Conservation (phyloP, 148 eudicot species). For the Arctostaphylos glauca region DNA sequence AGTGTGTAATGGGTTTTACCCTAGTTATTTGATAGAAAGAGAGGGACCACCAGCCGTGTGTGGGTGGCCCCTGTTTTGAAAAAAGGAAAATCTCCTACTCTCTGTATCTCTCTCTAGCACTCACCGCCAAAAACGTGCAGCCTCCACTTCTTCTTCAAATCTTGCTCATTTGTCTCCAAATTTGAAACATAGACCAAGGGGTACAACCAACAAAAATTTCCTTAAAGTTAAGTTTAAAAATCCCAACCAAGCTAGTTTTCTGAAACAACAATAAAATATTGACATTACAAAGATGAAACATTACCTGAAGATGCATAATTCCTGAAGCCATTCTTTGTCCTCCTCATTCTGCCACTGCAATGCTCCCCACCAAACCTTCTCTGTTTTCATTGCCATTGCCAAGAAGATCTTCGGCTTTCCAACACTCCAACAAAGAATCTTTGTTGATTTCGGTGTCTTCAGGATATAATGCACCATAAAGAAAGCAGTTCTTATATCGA, state of each 20-base stretch:
- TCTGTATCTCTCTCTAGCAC: too few relatives aligned
- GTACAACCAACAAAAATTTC: too few relatives aligned
- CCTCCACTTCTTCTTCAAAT: too few relatives aligned
- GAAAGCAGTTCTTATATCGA: conserved; percentile 12
- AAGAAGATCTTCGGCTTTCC: conserved; percentile 14
- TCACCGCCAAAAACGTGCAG: too few relatives aligned
- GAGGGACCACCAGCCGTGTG: too few relatives aligned
- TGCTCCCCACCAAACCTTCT: not conserved
- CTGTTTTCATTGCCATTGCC: not conserved
- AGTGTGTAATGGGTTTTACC: too few relatives aligned
- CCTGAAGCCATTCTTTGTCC: not conserved
- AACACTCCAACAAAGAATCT: conserved; percentile 12
- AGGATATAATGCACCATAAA: conserved; percentile 20
- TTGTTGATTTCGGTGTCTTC: conserved; percentile 13
- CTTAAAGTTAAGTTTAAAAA: not conserved
- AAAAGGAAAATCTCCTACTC: too few relatives aligned
- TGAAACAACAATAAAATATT: not conserved
- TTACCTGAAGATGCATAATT: not conserved
- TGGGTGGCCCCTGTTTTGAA: too few relatives aligned
- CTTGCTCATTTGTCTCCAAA: too few relatives aligned
- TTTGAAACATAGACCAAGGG: too few relatives aligned
- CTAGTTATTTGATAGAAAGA: too few relatives aligned
- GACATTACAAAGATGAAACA: not conserved
- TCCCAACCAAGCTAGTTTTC: not conserved
- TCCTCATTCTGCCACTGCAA: conserved; percentile 5